Percentiles rank a stretch among this genome's conserved stretches.
These are phyloP conservation scores for Alloteropsis semialata DNA, from an alignment of 176 grass and related monocot species.

Conservation along the genomic window DNA sequence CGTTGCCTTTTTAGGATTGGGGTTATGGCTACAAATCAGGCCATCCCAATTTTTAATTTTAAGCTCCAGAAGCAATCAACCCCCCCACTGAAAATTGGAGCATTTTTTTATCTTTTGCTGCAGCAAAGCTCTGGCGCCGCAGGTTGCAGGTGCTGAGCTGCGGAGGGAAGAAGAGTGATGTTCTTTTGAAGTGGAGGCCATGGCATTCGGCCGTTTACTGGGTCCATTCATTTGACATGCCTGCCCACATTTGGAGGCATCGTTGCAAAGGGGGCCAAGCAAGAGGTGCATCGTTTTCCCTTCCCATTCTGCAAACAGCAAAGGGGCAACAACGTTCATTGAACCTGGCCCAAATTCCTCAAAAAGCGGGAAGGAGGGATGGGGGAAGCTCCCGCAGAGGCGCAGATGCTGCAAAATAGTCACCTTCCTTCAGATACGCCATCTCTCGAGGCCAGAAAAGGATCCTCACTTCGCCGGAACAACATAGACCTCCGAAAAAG, in stretches of 20 bases:
- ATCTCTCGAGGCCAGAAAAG: neutral
- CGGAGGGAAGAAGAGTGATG: neutral
- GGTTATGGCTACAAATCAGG: neutral
- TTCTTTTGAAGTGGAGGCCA: neutral
- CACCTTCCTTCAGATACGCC: neutral
- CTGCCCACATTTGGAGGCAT: neutral
- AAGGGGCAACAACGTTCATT: neutral
- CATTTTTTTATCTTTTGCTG: too few relatives aligned
- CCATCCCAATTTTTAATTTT: neutral
- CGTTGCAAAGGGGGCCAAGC: neutral
- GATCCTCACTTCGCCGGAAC: neutral
- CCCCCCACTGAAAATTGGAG: too few relatives aligned
- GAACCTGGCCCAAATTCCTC: constrained; percentile 16
- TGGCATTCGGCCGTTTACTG: neutral
- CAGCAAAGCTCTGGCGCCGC: neutral
- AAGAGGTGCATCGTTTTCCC: neutral
- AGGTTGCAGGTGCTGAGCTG: neutral
- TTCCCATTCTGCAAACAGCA: neutral
- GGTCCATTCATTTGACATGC: neutral
- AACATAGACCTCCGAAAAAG: neutral
- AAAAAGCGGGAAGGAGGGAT: constrained; percentile 9
- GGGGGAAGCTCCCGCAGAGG: neutral
- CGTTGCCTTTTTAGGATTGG: neutral
- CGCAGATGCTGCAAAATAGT: neutral
- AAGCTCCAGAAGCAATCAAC: neutral